phyloP scores from a whole-genome alignment of 2,329 filamentous ascomycete genomes.

The Fusarium sp. region DNA sequence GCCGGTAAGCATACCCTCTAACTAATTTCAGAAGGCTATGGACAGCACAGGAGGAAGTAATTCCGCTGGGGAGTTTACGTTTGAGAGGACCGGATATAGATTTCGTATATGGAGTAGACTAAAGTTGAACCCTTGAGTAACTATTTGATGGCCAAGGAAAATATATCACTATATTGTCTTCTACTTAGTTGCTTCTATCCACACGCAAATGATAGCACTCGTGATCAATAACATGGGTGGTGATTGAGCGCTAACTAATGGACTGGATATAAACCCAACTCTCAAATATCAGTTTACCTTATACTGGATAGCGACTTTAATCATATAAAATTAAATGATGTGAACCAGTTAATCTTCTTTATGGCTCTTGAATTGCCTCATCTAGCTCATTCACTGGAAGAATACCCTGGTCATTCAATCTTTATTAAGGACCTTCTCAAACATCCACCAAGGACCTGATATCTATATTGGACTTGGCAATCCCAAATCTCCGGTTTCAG shows the following conservation, averaged over 20 bases:
- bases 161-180: too few relatives aligned
- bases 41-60: slow-evolving; percentile 16
- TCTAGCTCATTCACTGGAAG: slow-evolving; percentile 20
- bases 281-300: too few relatives aligned
- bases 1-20: slow-evolving; percentile 25
- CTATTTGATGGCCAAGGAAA: not conserved
- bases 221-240: not conserved
- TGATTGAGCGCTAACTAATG: not conserved
- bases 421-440: slow-evolving; percentile 31
- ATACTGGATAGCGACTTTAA: not conserved
- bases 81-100: not conserved
- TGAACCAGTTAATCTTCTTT: not conserved
- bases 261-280: too few relatives aligned
- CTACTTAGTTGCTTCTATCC: not conserved
- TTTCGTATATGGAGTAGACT: not conserved
- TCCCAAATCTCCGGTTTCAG: slow-evolving; percentile 35
- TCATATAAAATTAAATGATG: not conserved
- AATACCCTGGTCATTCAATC: slow-evolving; percentile 40
- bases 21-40: slow-evolving; percentile 14
- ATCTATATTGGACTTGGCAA: slow-evolving; percentile 12
- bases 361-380: not conserved
- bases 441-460: slow-evolving; percentile 24
- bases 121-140: not conserved
- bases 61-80: slow-evolving; percentile 9
- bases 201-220: not conserved